Evolutionary conservation across 768 basidiomycete species (phyloP), one percentile per base, ranked within the genome.

Genomic region (Nidula microcarpa): DNA sequence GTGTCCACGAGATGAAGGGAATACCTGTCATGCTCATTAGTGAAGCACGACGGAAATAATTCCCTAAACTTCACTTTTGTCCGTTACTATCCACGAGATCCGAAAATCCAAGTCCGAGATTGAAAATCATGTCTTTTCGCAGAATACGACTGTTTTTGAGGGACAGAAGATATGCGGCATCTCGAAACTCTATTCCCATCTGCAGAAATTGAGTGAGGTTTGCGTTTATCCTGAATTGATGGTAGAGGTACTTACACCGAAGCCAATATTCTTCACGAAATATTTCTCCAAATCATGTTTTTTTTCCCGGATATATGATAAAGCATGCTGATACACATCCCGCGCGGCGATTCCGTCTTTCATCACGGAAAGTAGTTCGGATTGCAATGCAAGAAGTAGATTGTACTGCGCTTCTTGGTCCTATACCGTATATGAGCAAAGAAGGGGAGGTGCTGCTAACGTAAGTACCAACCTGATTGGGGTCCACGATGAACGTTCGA

Each of bases 121-220:
- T 91, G 66, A 97, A 76, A 30, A 91, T 79, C 94, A 96, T 97
- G 62, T 87, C 86, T 50, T 85, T 74, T 62, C 81, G 85, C 47
- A 98, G 65, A 11, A 70, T 71, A 8, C 87, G 84, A 6, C 71
- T 71, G 61, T 92, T 96, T 74, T 96, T 98, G 6, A 85, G 57
- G 4, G 87, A 88, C 36, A 98, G 73, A 10, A 94, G 71, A 66
- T 94, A 97, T 0, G 85, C 75, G 8, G 87, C 83, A 64, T 99
- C 96, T 41, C 94, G 85, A 72, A 95, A 98, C 67, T 99, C 96
- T 65, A 98, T 84, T 5, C 96, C 96, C 67, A 87, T 98, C 95
- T 98, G 60, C 13, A 37, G 10, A 6, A 50, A 41, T 8, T 18
- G 14, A 30, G 9, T 46, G 23, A 30, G 13, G 9, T n/a, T n/a